Percentiles rank a stretch among this genome's conserved stretches.
phyloP scores from a whole-genome alignment of 495 filamentous ascomycete species.

The Hypomontagnella submonticulosa region DNA sequence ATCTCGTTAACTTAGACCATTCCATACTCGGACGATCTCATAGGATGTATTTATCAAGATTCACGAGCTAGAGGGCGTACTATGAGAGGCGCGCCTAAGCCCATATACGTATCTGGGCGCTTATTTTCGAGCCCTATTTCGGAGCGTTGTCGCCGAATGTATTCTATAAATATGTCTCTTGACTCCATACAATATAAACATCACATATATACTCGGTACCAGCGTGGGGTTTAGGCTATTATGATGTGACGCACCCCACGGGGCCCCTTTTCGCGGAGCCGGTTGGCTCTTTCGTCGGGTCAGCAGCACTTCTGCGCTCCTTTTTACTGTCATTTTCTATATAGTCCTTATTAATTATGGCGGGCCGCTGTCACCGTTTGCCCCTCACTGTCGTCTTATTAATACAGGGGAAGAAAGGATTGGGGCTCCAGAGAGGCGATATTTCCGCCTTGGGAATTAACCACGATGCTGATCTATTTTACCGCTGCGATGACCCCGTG shows the following conservation, averaged over 20 bases:
- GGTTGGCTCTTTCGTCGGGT: constrained; percentile 13
- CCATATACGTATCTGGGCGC: neutral
- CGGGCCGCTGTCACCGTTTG: constrained; percentile 33
- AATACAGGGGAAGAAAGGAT: constrained; percentile 11
- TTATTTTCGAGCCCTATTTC: constrained; percentile 21
- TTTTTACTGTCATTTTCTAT: neutral
- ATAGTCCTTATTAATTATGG: constrained; percentile 31
- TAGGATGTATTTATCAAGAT: neutral
- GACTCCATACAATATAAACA: constrained; percentile 31
- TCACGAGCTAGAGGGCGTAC: neutral
- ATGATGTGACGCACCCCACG: constrained; percentile 31
- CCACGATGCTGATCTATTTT: constrained; percentile 36
- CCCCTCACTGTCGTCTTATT: constrained; percentile 33
- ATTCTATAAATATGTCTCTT: constrained; percentile 35
- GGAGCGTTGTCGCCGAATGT: constrained; percentile 28
- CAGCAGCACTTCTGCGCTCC: constrained; percentile 8
- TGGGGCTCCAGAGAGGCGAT: constrained; percentile 23
- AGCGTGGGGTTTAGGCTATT: constrained; percentile 41
- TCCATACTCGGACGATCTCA: neutral
- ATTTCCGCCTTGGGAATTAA: constrained; percentile 41
- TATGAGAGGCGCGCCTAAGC: constrained; percentile 18
- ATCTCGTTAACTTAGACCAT: too few relatives aligned
- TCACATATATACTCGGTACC: constrained; percentile 28
- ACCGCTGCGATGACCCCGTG: constrained; percentile 31
- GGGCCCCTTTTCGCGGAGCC: constrained; percentile 30